Evolutionary conservation across 257 asterid species (phyloP), one percentile per base, ranked within the genome.

Genomic region (Penstemon newberryi): DNA sequence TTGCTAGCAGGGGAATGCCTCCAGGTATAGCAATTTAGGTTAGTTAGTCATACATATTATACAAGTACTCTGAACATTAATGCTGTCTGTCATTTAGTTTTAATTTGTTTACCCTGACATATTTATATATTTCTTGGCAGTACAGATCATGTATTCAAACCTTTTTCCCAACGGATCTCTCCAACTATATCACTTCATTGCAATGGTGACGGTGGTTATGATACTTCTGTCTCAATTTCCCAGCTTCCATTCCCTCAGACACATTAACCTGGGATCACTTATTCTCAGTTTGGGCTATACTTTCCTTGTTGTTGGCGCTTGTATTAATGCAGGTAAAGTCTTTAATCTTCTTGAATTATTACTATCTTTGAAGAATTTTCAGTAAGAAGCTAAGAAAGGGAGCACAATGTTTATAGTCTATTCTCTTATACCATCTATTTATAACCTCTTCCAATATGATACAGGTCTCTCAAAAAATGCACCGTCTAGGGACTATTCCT

Each of bases 211-310:
- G 5, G 78, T 71, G 37, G 80, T 89, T 39, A 91, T 90, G 97
- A 89, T 89, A 57, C 77, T 84, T 70, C 95, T 93, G 63, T 90
- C 99, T 75, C 97, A 93, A 61, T 84, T 93, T 65, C 97, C 99
- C 5, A 82, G 89, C 79, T 90, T 93, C 87, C 97, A 93, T 77
- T 93, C 99, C 60, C 97, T 90, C 70, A 84, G 99, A 79, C 96
- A 93, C 76, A 84, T 93, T 63, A 93, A 89, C 76, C 56, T 93
- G 46, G 85, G 58, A 0, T 93, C 99, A 0, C 89, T 93, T 69
- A 63, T 93, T 65, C 95, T 93, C 62, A 89, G 96, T 80, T 73
- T 90, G 70, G 95, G 88, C 71, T 93, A 90, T 70, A 84, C 95
- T 40, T 81, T 84, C 71, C 96, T 93, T 54, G 97, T 91, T 6